Conservation (phyloP, 1,284 basidiomycete genomes). For the Leccinum griseonigrum region DNA sequence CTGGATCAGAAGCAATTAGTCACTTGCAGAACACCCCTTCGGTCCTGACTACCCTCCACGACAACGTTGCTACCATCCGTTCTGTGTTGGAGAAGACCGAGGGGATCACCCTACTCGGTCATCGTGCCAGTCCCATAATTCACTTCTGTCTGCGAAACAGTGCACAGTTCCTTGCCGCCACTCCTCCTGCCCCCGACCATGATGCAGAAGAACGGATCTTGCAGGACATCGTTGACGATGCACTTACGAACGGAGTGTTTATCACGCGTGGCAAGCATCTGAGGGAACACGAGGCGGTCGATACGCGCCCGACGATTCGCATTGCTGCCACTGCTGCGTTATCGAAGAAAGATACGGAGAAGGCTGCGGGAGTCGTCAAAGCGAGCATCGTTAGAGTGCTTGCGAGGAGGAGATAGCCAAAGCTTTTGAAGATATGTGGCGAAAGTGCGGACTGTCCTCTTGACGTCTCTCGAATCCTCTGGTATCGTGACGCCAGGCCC, state of each 20-base stretch:
- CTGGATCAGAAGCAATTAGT: constrained; percentile 82
- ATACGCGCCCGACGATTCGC: constrained; percentile 83
- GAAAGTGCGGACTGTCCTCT: neutral
- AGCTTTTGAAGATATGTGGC: neutral
- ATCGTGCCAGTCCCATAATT: constrained; percentile 83
- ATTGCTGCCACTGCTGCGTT: constrained; percentile 79
- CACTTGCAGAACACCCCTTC: constrained; percentile 75
- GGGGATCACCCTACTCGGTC: constrained; percentile 81
- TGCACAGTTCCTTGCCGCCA: constrained; percentile 28
- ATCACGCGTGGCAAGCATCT: constrained; percentile 81
- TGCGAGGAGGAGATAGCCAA: constrained; percentile 39
- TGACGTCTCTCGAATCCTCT: neutral
- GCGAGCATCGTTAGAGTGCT: constrained; percentile 73
- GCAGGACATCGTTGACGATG: constrained; percentile 89
- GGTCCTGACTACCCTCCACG: constrained; percentile 72
- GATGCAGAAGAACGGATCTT: constrained; percentile 75
- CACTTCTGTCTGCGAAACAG: constrained; percentile 71
- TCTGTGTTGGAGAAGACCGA: constrained; percentile 78
- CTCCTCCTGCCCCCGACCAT: constrained; percentile 46
- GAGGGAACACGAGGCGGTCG: constrained; percentile 79
- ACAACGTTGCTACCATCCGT: constrained; percentile 79
- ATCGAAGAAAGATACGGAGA: constrained; percentile 89
- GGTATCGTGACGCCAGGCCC: neutral
- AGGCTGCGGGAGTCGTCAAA: constrained; percentile 78
- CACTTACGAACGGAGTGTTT: constrained; percentile 73